A percentile compares a stretch with the other conserved stretches of the same genome.
Evolutionary conservation across 2,329 filamentous ascomycete genomes (phyloP).

Genomic region (Leptographium radiaticola): DNA sequence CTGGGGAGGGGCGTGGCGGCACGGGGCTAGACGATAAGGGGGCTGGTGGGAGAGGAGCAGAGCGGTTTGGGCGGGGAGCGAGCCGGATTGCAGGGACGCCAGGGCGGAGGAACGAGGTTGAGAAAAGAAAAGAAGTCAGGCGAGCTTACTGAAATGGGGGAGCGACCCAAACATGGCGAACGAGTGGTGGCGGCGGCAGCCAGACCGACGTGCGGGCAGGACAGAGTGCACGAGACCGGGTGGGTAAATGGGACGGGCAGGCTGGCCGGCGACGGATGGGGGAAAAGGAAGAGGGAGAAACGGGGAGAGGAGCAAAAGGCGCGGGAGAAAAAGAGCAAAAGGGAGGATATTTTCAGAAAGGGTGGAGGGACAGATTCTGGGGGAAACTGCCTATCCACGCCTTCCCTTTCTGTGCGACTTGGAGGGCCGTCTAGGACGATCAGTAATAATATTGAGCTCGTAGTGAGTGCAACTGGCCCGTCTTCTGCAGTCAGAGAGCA

Average conservation of each 20-base stretch:
- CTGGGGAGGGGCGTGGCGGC: too few relatives aligned
- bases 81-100: background rate
- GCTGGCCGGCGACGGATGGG: background rate
- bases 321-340: background rate
- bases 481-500: background rate
- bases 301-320: background rate
- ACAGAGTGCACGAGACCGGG: background rate
- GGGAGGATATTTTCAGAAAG: background rate
- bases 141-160: conserved; percentile 25
- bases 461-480: too few relatives aligned
- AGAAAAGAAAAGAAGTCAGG: background rate
- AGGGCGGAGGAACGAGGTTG: background rate
- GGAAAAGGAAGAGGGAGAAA: background rate
- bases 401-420: background rate
- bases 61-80: background rate
- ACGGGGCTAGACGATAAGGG: background rate
- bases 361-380: background rate
- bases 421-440: background rate
- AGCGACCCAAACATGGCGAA: conserved; percentile 30
- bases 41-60: background rate
- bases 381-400: background rate
- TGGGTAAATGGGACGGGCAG: background rate
- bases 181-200: background rate
- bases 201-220: background rate
- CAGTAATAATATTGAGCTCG: background rate